Conservation (phyloP, 2,329 filamentous ascomycete species). For the Curvularia sp. region DNA sequence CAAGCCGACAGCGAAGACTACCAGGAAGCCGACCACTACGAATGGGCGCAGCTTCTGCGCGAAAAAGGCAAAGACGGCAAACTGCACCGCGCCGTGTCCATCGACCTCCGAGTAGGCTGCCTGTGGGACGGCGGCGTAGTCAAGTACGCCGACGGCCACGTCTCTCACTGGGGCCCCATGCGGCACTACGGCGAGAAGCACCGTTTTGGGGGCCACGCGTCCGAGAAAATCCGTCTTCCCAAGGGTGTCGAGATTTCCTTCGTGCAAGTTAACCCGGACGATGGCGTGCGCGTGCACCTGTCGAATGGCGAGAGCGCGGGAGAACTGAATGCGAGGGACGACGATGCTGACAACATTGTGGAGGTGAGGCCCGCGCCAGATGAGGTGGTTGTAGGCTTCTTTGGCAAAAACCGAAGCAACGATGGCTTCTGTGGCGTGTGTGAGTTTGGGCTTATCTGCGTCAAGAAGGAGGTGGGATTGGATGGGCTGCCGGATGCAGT, state of each 20-base stretch:
- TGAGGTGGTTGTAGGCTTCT: slow-evolving; percentile 59
- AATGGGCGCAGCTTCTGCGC: slow-evolving; percentile 30
- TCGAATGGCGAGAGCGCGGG: slow-evolving; percentile 42
- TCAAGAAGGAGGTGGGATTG: slow-evolving; percentile 50
- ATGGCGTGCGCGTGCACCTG: slow-evolving; percentile 43
- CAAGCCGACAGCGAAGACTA: slow-evolving; percentile 4
- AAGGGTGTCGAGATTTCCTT: slow-evolving; percentile 39
- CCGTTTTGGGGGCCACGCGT: slow-evolving; percentile 45
- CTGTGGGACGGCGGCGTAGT: slow-evolving; percentile 57
- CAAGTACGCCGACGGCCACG: slow-evolving; percentile 55
- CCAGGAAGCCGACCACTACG: slow-evolving; percentile 7
- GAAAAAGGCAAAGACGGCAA: slow-evolving; percentile 37
- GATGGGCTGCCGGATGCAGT: slow-evolving; percentile 52
- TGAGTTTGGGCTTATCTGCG: slow-evolving; percentile 60
- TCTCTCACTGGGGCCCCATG: slow-evolving; percentile 53
- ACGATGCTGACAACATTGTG: slow-evolving; percentile 19
- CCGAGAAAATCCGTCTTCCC: slow-evolving; percentile 39
- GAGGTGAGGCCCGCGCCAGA: slow-evolving; percentile 41
- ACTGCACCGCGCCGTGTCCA: slow-evolving; percentile 51
- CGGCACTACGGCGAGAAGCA: slow-evolving; percentile 33
- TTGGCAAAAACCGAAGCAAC: slow-evolving; percentile 46
- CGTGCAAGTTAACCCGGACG: slow-evolving; percentile 38
- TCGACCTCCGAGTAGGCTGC: slow-evolving; percentile 57
- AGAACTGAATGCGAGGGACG: slow-evolving; percentile 35
- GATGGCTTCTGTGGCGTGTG: slow-evolving; percentile 29